These are phyloP conservation scores for Catenaria anguillulae DNA, from an alignment of 371 early-diverging fungal species.

Conservation along the genomic window DNA sequence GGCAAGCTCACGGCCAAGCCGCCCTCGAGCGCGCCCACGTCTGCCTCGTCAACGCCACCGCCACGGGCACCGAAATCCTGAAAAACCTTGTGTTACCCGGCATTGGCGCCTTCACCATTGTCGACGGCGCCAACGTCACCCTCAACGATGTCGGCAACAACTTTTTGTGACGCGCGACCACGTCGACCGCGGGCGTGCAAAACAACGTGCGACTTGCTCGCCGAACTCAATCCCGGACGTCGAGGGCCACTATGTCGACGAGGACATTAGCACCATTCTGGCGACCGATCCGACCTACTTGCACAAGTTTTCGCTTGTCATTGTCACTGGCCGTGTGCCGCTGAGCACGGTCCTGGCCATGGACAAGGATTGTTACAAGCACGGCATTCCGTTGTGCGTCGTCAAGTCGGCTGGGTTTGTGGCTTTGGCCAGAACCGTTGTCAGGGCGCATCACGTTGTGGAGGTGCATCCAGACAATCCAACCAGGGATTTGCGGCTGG, in stretches of 20 bases:
- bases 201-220: conserved; percentile 45
- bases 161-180: conserved; percentile 64
- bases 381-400: conserved; percentile 44
- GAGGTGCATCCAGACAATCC: not conserved
- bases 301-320: conserved; percentile 48
- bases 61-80: conserved; percentile 73
- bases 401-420: conserved; percentile 56
- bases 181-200: conserved; percentile 48
- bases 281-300: conserved; percentile 43
- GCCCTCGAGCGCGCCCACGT: conserved; percentile 69
- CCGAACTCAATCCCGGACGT: conserved; percentile 82
- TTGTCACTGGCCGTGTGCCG: conserved; percentile 42
- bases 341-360: conserved; percentile 39
- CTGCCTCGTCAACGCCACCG: conserved; percentile 62
- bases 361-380: conserved; percentile 38
- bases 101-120: conserved; percentile 67
- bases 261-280: conserved; percentile 25
- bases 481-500: conserved; percentile 32
- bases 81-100: conserved; percentile 92
- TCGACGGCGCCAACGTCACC: conserved; percentile 51
- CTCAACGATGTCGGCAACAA: conserved; percentile 61
- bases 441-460: conserved; percentile 59
- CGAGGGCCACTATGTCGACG: conserved; percentile 30
- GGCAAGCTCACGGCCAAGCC: conserved; percentile 79
- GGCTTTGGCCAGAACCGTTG: conserved; percentile 47